phyloP scores from a whole-genome alignment of 2,329 filamentous ascomycete species.

The Sordariomycetes sp. region DNA sequence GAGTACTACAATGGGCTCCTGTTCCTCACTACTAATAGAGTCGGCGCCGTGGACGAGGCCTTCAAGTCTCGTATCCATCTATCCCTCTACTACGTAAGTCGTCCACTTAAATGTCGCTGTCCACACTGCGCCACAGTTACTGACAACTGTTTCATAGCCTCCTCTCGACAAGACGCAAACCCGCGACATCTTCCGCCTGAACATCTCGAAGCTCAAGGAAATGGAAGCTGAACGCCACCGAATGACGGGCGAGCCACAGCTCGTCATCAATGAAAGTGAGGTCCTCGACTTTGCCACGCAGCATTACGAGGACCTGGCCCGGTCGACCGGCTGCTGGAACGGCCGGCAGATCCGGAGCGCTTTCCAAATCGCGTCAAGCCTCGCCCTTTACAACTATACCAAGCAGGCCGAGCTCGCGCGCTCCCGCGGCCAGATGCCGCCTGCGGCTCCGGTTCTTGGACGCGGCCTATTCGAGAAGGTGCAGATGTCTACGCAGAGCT shows the following conservation, averaged over 20 bases:
- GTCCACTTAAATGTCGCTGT: slow-evolving; percentile 64
- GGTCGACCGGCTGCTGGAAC: slow-evolving; percentile 18
- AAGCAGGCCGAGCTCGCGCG: slow-evolving; percentile 5
- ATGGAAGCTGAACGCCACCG: slow-evolving; percentile 16
- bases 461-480: slow-evolving; percentile 24
- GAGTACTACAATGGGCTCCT: slow-evolving; percentile 27
- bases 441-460: slow-evolving; percentile 22
- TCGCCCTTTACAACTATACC: slow-evolving; percentile 22
- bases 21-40: slow-evolving; percentile 30
- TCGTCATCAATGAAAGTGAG: slow-evolving; percentile 19
- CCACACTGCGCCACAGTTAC: slow-evolving; percentile 31
- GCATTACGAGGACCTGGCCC: slow-evolving; percentile 16
- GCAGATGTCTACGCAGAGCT: slow-evolving; percentile 10
- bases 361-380: slow-evolving; percentile 20
- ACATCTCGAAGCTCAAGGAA: slow-evolving; percentile 16
- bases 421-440: slow-evolving; percentile 16
- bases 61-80: slow-evolving; percentile 84
- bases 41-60: slow-evolving; percentile 72
- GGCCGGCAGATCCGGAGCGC: slow-evolving; percentile 23
- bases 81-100: slow-evolving; percentile 64
- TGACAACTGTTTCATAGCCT: slow-evolving; percentile 22
- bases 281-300: slow-evolving; percentile 20
- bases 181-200: slow-evolving; percentile 25
- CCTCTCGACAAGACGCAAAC: slow-evolving; percentile 22
- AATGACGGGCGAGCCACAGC: slow-evolving; percentile 19